Evolutionary conservation across 495 filamentous ascomycete species (phyloP), one percentile per base, ranked within the genome.

Genomic region (Hypoxylon fuscum): DNA sequence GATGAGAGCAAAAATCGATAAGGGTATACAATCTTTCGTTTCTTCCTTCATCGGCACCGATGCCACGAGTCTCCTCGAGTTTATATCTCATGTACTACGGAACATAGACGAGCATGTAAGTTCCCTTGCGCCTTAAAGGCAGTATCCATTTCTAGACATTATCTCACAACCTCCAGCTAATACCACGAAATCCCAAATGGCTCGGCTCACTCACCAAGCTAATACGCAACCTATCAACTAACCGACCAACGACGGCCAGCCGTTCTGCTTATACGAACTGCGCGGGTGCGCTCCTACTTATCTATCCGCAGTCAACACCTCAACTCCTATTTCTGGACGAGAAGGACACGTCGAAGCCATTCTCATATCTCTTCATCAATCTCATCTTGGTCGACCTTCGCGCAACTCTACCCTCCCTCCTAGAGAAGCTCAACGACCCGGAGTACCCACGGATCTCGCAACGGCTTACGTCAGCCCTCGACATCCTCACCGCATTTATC

Each of bases 361-460:
- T 81, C 59, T 72, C 83, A 5, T 88, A 86, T 59, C 74, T 88
- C 17, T 81, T 90, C 64, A 71, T 88, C 40, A 84, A 81, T 59
- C 78, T 86, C 17, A 70, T 85, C 18, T 73, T 86, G 3, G 82
- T 88, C 41, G 86, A 89, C 72, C 69, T 90, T 23, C 84, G 83
- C 38, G 78, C 85, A 25, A 82, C 85, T 5, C 76, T 88, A 44
- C 88, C 88, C 5, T 74, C 81, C 3, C 74, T 90, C 1, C 73
- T 88, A n/a, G 72, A 78, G 25, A 75, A 79, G 31, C 77, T 86
- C 25, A 79, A 83, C 59, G 77, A 69, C 34, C 68, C 78, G 4
- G 65, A 71, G 2, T 88, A 90, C 66, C 59, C 68, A 4, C 41
- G 49, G 2, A 76, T 70, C 15, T 75, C 85, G 0, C 72, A 72